Conservation (phyloP, 371 early-diverging fungal species). For the Apophysomyces ossiformis region DNA sequence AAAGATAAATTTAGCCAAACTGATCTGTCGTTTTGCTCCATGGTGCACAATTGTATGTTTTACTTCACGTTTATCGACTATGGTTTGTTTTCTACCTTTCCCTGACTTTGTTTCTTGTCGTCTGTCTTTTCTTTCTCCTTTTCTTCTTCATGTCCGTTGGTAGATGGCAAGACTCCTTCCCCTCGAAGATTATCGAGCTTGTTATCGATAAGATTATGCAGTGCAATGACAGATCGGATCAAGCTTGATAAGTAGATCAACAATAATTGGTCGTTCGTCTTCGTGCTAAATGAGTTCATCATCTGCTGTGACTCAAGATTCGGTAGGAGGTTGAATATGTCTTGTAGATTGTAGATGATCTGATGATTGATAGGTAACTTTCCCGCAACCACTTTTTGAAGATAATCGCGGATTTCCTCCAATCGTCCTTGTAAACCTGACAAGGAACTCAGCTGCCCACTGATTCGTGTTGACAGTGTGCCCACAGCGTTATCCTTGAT, state of each 20-base stretch:
- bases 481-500: conserved; percentile 98
- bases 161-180: conserved; percentile 35
- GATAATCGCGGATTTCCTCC: conserved; percentile 84
- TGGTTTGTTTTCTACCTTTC: conserved; percentile 8
- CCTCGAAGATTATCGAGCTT: conserved; percentile 73
- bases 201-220: conserved; percentile 96
- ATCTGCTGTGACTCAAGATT: conserved; percentile 79
- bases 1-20: not conserved
- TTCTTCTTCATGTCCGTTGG: conserved; percentile 41
- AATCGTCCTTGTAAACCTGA: conserved; percentile 86
- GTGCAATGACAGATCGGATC: conserved; percentile 91
- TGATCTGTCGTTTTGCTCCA: not conserved
- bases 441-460: conserved; percentile 87
- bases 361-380: conserved; percentile 92
- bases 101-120: conserved; percentile 21
- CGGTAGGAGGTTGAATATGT: conserved; percentile 95
- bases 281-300: conserved; percentile 82
- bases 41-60: not conserved
- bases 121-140: conserved; percentile 42
- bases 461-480: conserved; percentile 88
- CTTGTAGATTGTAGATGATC: conserved; percentile 95
- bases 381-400: conserved; percentile 86
- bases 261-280: conserved; percentile 95
- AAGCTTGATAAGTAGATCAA: conserved; percentile 90
- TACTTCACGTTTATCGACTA: not conserved